Evolutionary conservation across 2,329 filamentous ascomycete genomes (phyloP), one percentile per base, ranked within the genome.

Genomic region (Aspergillus intermedius): DNA sequence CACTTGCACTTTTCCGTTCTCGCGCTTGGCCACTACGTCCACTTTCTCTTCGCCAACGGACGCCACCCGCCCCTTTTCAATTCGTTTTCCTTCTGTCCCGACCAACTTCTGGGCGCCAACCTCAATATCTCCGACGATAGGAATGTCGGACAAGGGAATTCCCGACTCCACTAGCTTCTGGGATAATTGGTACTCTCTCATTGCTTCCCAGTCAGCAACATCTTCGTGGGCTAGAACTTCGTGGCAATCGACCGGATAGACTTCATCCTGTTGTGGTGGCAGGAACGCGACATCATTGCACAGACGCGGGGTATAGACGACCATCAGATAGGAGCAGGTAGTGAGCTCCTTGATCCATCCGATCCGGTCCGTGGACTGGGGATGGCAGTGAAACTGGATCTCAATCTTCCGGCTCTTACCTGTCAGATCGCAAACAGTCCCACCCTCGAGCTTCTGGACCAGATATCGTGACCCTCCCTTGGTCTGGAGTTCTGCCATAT

Each of bases 281-380:
- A 86, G 74, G 66, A 96, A 96, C 8, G 89, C 89, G 8, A 88
- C 81, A 57, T 96, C 91, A 62, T 86, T 82, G 72, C 91, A 96
- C 10, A 96, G 80, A 1, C 89, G 83, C 0, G 90, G 88, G 0
- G 91, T 95, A 64, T 95, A 87, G 54, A 96, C 81, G 28, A 95
- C 82, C 90, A 96, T 95, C 47, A 95, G 77, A 64, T 96, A 96
- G 10, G 88, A 83, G 71, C 91, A 96, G 9, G 89, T 95, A 2
- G 86, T 87, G 1, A 91, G 82, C 66, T 96, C 91, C 68, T 95
- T 95, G 70, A 96, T 94, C 82, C 88, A 90, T 40, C 85, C 86
- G 59, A 96, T 95, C 43, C 85, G 82, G 65, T 95, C 76, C 2
- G 80, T 80, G 28, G 83, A 76, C 44, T 87, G 84, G 0, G 88